Evolutionary conservation across 805 yeast species (phyloP), one percentile per base, ranked within the genome.

Genomic region (Yamadazyma nakazawae): DNA sequence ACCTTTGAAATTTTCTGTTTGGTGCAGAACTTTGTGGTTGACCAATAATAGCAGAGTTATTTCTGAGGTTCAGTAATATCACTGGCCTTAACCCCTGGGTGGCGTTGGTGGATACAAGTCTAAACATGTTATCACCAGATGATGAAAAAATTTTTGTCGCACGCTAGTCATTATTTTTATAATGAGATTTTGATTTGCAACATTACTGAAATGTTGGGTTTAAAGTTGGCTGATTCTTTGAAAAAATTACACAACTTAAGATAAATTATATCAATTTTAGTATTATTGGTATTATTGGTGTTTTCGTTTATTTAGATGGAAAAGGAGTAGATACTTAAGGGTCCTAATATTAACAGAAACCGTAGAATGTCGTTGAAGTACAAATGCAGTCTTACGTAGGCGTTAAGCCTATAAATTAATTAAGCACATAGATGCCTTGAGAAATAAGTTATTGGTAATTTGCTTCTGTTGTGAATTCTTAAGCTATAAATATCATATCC

Each of bases 31-130:
- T 25, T 40, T 43, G 42, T 42, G 38, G 51, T 38, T 45, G 54
- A 11, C 25, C 28, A 8, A 47, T 45, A 13, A 43, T 40, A 37
- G 53, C 51, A 24, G 57, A 54, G 49, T 62, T 64, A 38, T 58
- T 56, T 47, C 69, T 61, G 30, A 70, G 71, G 48, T 70, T 69
- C 58, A 62, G 68, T 42, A 70, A 57, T 41, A 70, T 52, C 24
- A 55, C 70, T 11, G 75, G 74, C 49, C 70, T 62, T 41, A 71
- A 52, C 37, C 66, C 59, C 46, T 60, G 63, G 46, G 59, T 67
- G 16, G 74, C 63, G 52, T 68, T 69, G n/a, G 66, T 43, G 14
- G 70, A 56, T 19, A 70, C 61, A 39, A 71, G 60, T 52, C 74
- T 63, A 47, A 70, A 70, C 75, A 70, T 70, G 10, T 30, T 40